Percentiles rank a stretch among this genome's conserved stretches.
Conservation (phyloP, 805 yeast species). For the Yarrowia sp. region DNA sequence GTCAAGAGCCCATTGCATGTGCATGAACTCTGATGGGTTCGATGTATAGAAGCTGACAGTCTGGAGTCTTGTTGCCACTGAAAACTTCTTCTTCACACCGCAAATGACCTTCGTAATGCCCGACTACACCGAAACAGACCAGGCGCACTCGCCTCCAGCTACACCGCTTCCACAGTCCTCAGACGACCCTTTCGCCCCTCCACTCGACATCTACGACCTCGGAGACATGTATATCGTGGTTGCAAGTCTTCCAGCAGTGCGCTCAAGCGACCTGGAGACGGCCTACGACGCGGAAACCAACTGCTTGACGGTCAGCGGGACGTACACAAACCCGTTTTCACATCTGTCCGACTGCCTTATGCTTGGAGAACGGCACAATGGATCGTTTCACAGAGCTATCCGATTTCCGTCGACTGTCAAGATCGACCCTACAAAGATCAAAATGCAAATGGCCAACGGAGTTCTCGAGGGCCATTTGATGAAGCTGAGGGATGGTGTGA, state of each 20-base stretch:
- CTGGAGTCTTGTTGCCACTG: no score
- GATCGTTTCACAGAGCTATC: neutral
- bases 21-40: conserved; percentile 4
- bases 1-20: conserved; percentile 9
- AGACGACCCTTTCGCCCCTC: neutral
- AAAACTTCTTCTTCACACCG: neutral
- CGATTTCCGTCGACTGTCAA: neutral
- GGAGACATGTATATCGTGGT: conserved; percentile 11
- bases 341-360: neutral
- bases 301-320: neutral
- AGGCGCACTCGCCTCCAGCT: neutral
- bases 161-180: neutral
- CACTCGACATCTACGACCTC: conserved; percentile 7
- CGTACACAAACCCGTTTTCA: conserved; percentile 1
- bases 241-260: neutral
- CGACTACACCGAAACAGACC: neutral
- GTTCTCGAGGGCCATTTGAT: conserved; percentile 3
- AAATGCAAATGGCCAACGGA: conserved; percentile 12
- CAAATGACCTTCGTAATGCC: neutral
- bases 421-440: neutral
- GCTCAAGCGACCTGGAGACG: neutral
- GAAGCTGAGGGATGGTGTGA: neutral
- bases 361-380: neutral
- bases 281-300: neutral
- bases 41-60: neutral